Percentiles rank a stretch among this genome's conserved stretches.
phyloP scores from a whole-genome alignment of 306 rosid genomes.

The Gillenia trifoliata region DNA sequence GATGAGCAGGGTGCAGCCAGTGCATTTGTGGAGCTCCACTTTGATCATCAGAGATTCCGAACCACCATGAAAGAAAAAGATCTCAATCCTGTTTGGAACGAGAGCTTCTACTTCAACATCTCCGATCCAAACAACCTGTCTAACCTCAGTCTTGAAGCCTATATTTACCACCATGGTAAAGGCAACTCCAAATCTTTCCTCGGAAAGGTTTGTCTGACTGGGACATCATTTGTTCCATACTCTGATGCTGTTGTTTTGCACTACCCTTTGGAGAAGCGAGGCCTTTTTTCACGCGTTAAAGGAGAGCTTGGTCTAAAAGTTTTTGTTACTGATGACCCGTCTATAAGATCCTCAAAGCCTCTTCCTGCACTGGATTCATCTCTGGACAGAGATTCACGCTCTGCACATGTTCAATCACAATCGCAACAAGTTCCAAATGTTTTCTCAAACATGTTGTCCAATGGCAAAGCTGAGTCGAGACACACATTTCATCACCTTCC shows the following conservation, averaged over 20 bases:
- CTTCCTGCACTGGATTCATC: constrained; percentile 62
- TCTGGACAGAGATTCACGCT: constrained; percentile 16
- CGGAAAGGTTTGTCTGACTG: constrained; percentile 72
- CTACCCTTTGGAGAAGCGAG: constrained; percentile 76
- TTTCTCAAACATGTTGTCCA: constrained; percentile 32
- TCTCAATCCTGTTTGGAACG: constrained; percentile 81
- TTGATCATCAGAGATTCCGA: constrained; percentile 67
- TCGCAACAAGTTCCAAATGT: constrained; percentile 25
- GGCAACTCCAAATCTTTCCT: constrained; percentile 40
- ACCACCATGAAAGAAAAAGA: constrained; percentile 70
- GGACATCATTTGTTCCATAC: constrained; percentile 75
- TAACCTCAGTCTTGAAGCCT: constrained; percentile 62
- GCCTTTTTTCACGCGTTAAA: constrained; percentile 50
- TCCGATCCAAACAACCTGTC: constrained; percentile 58
- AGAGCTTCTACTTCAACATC: constrained; percentile 72
- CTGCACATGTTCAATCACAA: constrained; percentile 29
- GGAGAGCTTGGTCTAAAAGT: constrained; percentile 97
- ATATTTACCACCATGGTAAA: constrained; percentile 38
- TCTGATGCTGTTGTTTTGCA: constrained; percentile 78
- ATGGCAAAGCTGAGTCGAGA: constrained; percentile 42
- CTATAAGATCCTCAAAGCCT: constrained; percentile 58
- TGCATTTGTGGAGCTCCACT: constrained; percentile 77
- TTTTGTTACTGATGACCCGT: constrained; percentile 66
- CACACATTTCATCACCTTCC: constrained; percentile 58
- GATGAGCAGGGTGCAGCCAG: constrained; percentile 71